A percentile compares a stretch with the other conserved stretches of the same genome.
phyloP scores from a whole-genome alignment of 306 rosid species.

The cucumber (Cucumis sativus) region Cucumber_9930_V3 NC_026657.2:20968001-20968500 shows the following conservation, averaged over 20 bases:
- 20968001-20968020: background rate
- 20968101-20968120: slow-evolving; percentile 87
- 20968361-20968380: background rate
- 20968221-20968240: background rate
- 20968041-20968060: slow-evolving; percentile 85
- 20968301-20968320: background rate
- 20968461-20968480: slow-evolving; percentile 38
- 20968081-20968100: slow-evolving; percentile 72
- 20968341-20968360: background rate
- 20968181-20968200: background rate
- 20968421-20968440: background rate
- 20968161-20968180: background rate
- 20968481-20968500: slow-evolving; percentile 34
- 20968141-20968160: slow-evolving; percentile 8
- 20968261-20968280: background rate
- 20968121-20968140: slow-evolving; percentile 10
- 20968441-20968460: slow-evolving; percentile 2
- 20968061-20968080: slow-evolving; percentile 63
- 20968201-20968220: background rate
- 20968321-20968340: background rate
- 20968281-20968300: too few species aligned
- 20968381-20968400: background rate
- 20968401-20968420: background rate
- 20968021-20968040: slow-evolving; percentile 98
- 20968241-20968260: background rate